Evolutionary conservation across 2,329 filamentous ascomycete genomes (phyloP), one percentile per base, ranked within the genome.

Genomic region (Trichothecium roseum): DNA sequence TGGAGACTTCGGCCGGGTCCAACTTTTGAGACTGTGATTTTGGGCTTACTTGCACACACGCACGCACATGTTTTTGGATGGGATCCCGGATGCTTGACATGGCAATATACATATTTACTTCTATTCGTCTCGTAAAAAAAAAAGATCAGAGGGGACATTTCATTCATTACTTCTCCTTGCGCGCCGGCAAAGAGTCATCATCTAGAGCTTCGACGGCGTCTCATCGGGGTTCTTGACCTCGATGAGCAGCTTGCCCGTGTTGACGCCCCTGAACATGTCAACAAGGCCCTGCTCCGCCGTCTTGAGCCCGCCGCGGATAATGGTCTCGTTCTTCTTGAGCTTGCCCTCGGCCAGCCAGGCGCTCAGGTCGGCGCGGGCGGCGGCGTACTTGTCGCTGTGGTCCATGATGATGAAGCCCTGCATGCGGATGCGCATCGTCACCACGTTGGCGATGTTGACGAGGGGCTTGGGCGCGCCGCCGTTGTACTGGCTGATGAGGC

Each of bases 321-420:
- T 70, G 3, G 78, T 79, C 56, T 86, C 80, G 52, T 78, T 78
- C 38, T 76, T 62, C 68, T 83, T 75, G 42, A 88, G 56, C 60
- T 78, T 84, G 34, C 83, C 83, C 51, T 84, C 74, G 2, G 63
- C 60, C n/a, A 85, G 52, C 81, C 82, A 87, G 42, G 71, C 55
- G 2, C 68, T 68, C 12, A 87, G 60, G 46, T 85, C 67, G 50
- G 69, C 62, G 44, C 70, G 58, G 1, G 79, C 83, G 29, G 59
- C 53, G 0, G 65, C 50, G 51, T 71, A 82, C 48, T 79, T 65
- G 35, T 69, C 60, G 4, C 54, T 57, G 48, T 69, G 84, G 53
- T 87, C 83, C 37, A 83, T 72, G 33, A 85, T 71, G 42, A 87
- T 79, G 57, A 88, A 87, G 1, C 80, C 80, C 58, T 81, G 68